Conservation (phyloP, 345 rosid genomes). For the Erysimum cheiranthoides region DNA sequence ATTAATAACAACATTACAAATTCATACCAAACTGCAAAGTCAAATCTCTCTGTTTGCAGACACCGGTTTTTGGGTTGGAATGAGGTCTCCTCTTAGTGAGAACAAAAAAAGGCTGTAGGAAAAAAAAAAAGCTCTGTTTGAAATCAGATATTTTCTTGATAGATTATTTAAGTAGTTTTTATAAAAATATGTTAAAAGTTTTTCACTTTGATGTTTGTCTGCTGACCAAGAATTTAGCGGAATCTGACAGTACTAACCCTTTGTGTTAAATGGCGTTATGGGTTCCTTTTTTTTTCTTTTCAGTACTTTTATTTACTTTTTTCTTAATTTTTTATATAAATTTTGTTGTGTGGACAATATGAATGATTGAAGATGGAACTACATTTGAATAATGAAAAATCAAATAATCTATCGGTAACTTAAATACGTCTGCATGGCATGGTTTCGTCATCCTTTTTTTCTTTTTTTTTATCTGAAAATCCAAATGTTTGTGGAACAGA, state of each 20-base stretch:
- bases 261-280: constrained; percentile 30
- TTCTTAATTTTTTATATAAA: background rate
- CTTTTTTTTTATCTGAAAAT: background rate
- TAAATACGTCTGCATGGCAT: background rate
- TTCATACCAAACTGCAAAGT: constrained; percentile 66
- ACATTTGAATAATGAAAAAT: constrained; percentile 10
- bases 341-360: background rate
- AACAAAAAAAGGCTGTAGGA: background rate
- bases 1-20: constrained; percentile 54
- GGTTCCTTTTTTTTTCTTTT: constrained; percentile 34
- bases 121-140: background rate
- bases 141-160: constrained; percentile 24
- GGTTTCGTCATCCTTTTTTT: background rate
- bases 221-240: constrained; percentile 37
- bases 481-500: background rate
- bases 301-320: constrained; percentile 5
- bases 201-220: constrained; percentile 32
- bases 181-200: background rate
- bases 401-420: background rate
- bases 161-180: constrained; percentile 22
- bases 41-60: constrained; percentile 72
- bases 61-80: constrained; percentile 90
- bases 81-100: constrained; percentile 49
- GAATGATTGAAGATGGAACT: constrained; percentile 30
- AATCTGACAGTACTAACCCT: constrained; percentile 45